A percentile compares a stretch with the other conserved stretches of the same genome.
These are phyloP conservation scores for Aeschynomene evenia DNA, from an alignment of 306 rosid species.

Conservation along the genomic window DNA sequence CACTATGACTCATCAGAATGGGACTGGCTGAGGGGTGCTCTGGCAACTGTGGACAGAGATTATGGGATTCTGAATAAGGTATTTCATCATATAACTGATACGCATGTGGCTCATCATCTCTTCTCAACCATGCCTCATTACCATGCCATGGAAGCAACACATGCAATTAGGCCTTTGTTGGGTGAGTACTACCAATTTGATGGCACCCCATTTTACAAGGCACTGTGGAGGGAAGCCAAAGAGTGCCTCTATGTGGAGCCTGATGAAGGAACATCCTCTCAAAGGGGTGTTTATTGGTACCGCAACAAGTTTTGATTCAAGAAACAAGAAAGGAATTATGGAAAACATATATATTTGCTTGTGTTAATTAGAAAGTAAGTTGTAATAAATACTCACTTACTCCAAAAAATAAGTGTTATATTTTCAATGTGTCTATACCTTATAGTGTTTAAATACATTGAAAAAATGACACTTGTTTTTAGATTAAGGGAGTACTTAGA, in stretches of 20 bases:
- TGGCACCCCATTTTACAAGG: conserved; percentile 62
- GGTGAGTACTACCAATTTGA: conserved; percentile 58
- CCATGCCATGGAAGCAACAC: conserved; percentile 76
- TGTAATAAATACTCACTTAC: no score
- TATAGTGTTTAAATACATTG: no score
- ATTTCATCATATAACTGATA: conserved; percentile 70
- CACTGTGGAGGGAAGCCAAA: conserved; percentile 81
- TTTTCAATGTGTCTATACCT: no score
- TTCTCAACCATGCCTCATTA: conserved; percentile 81
- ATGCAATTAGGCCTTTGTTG: conserved; percentile 50
- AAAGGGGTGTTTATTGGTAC: conserved; percentile 76
- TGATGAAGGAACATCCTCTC: conserved; percentile 40
- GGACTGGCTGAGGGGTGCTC: conserved; percentile 84
- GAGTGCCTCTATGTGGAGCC: conserved; percentile 75
- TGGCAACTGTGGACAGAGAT: conserved; percentile 73
- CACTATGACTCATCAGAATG: conserved; percentile 73
- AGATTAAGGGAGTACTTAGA: no score
- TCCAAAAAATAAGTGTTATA: no score
- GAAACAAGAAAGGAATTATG: neutral
- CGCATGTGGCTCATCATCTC: conserved; percentile 72
- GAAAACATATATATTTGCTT: neutral
- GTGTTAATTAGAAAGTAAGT: neutral
- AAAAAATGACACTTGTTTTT: no score
- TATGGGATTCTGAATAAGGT: conserved; percentile 61
- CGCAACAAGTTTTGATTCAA: conserved; percentile 51